Conservation (phyloP, 306 rosid species). For the Lagenaria siceraria region DNA sequence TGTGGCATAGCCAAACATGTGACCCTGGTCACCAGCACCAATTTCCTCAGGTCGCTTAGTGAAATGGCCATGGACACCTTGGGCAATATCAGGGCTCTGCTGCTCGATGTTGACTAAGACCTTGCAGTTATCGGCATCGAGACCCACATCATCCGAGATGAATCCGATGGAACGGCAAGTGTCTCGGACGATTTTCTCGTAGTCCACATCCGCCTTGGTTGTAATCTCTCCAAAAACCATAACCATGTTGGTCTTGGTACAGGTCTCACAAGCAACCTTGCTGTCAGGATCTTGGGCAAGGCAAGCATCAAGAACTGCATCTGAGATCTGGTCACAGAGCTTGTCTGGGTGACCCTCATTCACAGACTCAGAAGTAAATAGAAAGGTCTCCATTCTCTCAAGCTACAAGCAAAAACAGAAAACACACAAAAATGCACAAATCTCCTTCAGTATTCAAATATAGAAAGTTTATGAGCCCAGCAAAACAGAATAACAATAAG, state of each 20-base stretch:
- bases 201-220: constrained; percentile 26
- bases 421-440: not conserved
- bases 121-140: constrained; percentile 35
- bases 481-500: not conserved
- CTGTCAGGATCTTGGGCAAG: constrained; percentile 27
- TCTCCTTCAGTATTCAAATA: not conserved
- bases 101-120: constrained; percentile 20
- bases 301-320: constrained; percentile 33
- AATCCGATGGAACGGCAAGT: constrained; percentile 26
- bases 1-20: constrained; percentile 34
- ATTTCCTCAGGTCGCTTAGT: constrained; percentile 25
- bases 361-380: constrained; percentile 35
- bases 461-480: not conserved
- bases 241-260: constrained; percentile 28
- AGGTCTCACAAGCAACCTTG: constrained; percentile 33
- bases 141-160: constrained; percentile 30
- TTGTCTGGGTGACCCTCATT: constrained; percentile 47
- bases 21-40: constrained; percentile 31
- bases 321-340: constrained; percentile 25
- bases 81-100: constrained; percentile 15
- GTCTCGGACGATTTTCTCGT: constrained; percentile 34
- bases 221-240: constrained; percentile 36
- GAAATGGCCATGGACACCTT: constrained; percentile 26
- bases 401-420: constrained; percentile 4
- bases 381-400: constrained; percentile 25